Evolutionary conservation across 139 green algal species (phyloP), one percentile per base, ranked within the genome.

Genomic region (Coccomyxa sp.): DNA sequence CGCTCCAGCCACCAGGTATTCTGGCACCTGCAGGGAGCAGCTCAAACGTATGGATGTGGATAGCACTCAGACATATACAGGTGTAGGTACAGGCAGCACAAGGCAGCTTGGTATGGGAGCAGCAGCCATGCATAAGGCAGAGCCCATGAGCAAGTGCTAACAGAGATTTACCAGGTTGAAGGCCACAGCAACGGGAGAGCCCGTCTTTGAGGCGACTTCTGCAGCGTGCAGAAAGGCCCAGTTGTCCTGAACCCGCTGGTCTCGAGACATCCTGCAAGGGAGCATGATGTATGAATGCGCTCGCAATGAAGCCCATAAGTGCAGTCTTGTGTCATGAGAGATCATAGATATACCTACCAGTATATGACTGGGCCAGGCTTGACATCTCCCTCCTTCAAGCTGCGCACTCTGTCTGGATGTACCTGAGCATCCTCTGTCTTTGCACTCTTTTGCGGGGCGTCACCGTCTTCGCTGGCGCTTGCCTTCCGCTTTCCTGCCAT

Each of bases 241-340:
- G 87, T 99, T 99, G 86, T 99, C 94, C 0, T 68, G n/a, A 39
- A 94, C 83, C 1, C 95, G 86, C 85, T 98, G 94, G 80, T 99
- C 95, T 6, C 95, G 83, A 0, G 89, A 95, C 92, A 97, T 97
- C 94, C 93, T 84, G 76, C 50, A 75, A 34, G 33, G 29, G n/a
- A n/a, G n/a, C n/a, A n/a, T n/a, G n/a, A n/a, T n/a, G n/a, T n/a
- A n/a, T n/a, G n/a, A n/a, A n/a, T n/a, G n/a, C n/a, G n/a, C n/a
- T n/a, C n/a, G n/a, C n/a, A n/a, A n/a, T n/a, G n/a, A n/a, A n/a
- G n/a, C n/a, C n/a, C n/a, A n/a, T n/a, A n/a, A n/a, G n/a, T n/a
- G n/a, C n/a, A n/a, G n/a, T n/a, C n/a, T n/a, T n/a, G n/a, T n/a
- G n/a, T n/a, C n/a, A n/a, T n/a, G n/a, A n/a, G n/a, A n/a, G n/a